A percentile compares a stretch with the other conserved stretches of the same genome.
Evolutionary conservation across 495 filamentous ascomycete genomes (phyloP).

Genomic region (Penicillium maclennaniae): DNA sequence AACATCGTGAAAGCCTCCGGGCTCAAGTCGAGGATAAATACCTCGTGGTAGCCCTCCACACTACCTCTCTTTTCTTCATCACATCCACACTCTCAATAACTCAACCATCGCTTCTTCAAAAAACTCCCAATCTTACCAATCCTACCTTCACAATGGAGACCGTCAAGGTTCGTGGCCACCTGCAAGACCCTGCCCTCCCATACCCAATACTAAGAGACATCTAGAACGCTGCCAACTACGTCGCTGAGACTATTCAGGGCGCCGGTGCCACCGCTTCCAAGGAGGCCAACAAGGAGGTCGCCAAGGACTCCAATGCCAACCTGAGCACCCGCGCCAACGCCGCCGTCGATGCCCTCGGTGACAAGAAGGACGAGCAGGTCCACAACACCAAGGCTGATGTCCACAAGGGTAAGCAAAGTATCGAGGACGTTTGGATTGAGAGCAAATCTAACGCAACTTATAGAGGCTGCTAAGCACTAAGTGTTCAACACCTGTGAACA

Average conservation of each 20-base stretch:
- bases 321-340: slow-evolving; percentile 16
- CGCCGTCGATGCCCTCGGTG: slow-evolving; percentile 16
- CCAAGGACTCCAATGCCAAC: slow-evolving; percentile 18
- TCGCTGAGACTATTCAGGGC: slow-evolving; percentile 19
- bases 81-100: neutral
- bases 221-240: slow-evolving; percentile 21
- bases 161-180: slow-evolving; percentile 11
- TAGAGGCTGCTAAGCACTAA: slow-evolving; percentile 9
- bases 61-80: neutral
- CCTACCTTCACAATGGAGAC: slow-evolving; percentile 16
- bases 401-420: slow-evolving; percentile 17
- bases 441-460: neutral
- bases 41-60: neutral
- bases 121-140: neutral
- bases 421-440: neutral
- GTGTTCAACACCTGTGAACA: neutral
- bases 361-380: slow-evolving; percentile 20
- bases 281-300: slow-evolving; percentile 22
- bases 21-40: slow-evolving; percentile 1
- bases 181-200: neutral
- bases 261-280: slow-evolving; percentile 18
- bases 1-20: neutral
- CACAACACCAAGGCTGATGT: slow-evolving; percentile 24
- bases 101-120: neutral
- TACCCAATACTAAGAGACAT: neutral